Evolutionary conservation across 2,329 filamentous ascomycete species (phyloP), one percentile per base, ranked within the genome.

Genomic region (Trichoderma arundinaceum): DNA sequence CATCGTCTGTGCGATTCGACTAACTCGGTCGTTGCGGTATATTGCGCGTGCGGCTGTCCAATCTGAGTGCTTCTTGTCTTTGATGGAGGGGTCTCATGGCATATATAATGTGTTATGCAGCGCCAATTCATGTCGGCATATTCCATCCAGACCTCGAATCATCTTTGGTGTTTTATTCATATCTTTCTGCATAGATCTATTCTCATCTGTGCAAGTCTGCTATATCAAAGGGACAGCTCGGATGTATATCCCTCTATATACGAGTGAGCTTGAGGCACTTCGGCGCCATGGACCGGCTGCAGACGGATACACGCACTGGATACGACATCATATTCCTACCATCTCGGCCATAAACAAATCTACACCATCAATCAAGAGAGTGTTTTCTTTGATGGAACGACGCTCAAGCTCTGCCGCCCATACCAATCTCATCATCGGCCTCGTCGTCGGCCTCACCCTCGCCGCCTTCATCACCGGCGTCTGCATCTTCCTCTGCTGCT

Each of bases 371-470:
- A 63, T 15, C 13, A 19, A 33, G 22, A 28, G 22, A 28, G 10
- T 15, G 0, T 6, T 56, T 19, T 22, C 53, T 3, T 35, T 13
- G 19, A 39, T 71, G 32, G 32, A 54, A n/a, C 71, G 73, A 15
- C 74, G 75, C 22, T 62, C 58, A 35, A 28, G 17, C 5, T 68
- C 71, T 5, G 60, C 69, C 52, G 70, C 76, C 15, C 75, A 78
- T 44, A 76, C 75, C 39, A 79, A 81, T 69, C 74, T 76, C 60
- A 79, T 77, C 39, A 82, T 81, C 63, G 80, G 80, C 62, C 73
- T 81, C 66, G 75, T 79, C 3, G 76, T 83, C 51, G 80, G 77
- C 65, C 71, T 83, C 46, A 71, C 79, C 4, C 72, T 82, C 19
- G 75, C 75, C 32, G 69, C 76, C 19, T 82, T 82, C 64, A 62